Evolutionary conservation across 768 basidiomycete genomes (phyloP).

Genomic region (Lentinula lateritia): DNA sequence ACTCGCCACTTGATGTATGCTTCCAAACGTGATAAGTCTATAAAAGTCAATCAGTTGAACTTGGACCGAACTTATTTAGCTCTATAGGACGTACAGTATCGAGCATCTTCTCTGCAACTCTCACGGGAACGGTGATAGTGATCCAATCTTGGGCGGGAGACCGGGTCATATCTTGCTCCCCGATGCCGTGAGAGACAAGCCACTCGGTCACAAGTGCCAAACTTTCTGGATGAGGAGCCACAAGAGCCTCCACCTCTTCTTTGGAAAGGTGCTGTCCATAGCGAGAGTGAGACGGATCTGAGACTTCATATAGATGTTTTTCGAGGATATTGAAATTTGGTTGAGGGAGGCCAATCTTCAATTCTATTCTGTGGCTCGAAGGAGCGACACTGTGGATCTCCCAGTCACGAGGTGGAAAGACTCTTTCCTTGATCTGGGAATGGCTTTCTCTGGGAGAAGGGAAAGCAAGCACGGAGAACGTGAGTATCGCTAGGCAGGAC

Average conservation of each 20-base stretch:
- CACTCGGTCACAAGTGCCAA: slow-evolving; percentile 53
- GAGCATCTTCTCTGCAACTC: slow-evolving; percentile 64
- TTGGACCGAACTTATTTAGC: background rate
- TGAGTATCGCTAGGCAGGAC: slow-evolving; percentile 8
- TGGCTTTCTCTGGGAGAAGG: slow-evolving; percentile 13
- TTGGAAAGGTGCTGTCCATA: slow-evolving; percentile 58
- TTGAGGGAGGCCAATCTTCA: slow-evolving; percentile 56
- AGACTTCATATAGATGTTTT: slow-evolving; percentile 50
- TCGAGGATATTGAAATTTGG: slow-evolving; percentile 45
- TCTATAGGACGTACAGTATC: slow-evolving; percentile 42
- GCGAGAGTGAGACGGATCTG: slow-evolving; percentile 47
- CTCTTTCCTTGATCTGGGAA: slow-evolving; percentile 43
- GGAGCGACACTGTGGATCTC: slow-evolving; percentile 34
- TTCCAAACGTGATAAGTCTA: slow-evolving; percentile 63
- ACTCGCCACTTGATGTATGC: slow-evolving; percentile 45
- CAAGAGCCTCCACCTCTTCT: slow-evolving; percentile 56
- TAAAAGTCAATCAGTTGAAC: background rate
- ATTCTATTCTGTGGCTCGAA: slow-evolving; percentile 38
- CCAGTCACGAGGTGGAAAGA: slow-evolving; percentile 49
- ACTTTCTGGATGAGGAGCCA: slow-evolving; percentile 52
- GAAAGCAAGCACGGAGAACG: slow-evolving; percentile 17
- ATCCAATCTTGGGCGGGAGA: slow-evolving; percentile 72
- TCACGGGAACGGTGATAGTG: slow-evolving; percentile 50
- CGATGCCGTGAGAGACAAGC: slow-evolving; percentile 52
- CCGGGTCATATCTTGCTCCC: slow-evolving; percentile 38